Evolutionary conservation across 805 yeast species (phyloP).

Genomic region (Pichia occidentalis): DNA sequence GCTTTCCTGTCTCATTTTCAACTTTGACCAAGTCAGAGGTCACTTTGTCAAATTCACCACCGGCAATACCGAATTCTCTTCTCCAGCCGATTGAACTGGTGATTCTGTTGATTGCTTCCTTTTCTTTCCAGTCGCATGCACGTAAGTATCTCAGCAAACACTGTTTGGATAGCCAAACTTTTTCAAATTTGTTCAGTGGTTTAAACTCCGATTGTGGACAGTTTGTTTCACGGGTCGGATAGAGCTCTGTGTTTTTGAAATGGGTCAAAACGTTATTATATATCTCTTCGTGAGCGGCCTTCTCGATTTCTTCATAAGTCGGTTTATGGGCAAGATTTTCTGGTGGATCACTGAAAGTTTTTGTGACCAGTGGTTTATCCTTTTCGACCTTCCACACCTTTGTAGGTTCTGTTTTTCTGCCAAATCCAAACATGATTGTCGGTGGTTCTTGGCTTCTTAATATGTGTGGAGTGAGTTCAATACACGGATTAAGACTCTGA

Average conservation of each 20-base stretch:
- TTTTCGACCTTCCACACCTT: conserved; percentile 26
- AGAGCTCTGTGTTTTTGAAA: conserved; percentile 43
- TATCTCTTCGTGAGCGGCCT: conserved; percentile 48
- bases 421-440: conserved; percentile 31
- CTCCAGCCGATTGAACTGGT: conserved; percentile 84
- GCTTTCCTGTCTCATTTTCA: conserved; percentile 91
- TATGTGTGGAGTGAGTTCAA: too few relatives aligned
- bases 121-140: conserved; percentile 83
- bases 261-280: conserved; percentile 54
- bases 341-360: conserved; percentile 53
- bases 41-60: conserved; percentile 41
- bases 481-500: too few relatives aligned
- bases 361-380: conserved; percentile 18
- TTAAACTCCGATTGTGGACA: conserved; percentile 28
- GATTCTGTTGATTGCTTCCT: conserved; percentile 65
- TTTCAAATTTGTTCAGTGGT: conserved; percentile 48
- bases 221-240: conserved; percentile 45
- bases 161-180: conserved; percentile 87
- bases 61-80: conserved; percentile 76
- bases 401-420: conserved; percentile 17
- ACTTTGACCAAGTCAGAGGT: conserved; percentile 45
- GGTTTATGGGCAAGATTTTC: conserved; percentile 28
- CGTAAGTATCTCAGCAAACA: conserved; percentile 83
- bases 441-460: too few relatives aligned
- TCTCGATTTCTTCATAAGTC: conserved; percentile 39